Evolutionary conservation across 2,329 filamentous ascomycete genomes (phyloP), one percentile per base, ranked within the genome.

Genomic region (Aureobasidium sp.): DNA sequence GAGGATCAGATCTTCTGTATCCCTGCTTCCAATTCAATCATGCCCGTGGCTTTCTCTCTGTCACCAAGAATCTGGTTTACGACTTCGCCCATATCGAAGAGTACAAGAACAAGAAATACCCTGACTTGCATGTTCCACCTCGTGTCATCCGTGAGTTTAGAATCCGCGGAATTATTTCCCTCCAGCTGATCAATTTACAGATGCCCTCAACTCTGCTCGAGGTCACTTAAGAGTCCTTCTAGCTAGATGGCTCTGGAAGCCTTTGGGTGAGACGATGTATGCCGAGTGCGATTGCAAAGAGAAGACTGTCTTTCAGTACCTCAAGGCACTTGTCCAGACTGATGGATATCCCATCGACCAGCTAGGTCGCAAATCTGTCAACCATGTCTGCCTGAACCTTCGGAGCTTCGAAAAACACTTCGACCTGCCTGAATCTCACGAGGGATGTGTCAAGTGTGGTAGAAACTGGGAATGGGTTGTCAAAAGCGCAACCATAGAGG

Each of bases 21-120:
- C 72, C 72, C 0, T 69, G 67, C 59, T 66, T 67, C 30, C 37
- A 63, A 2, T 73, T 74, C 65, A 66, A 72, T 32, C 65, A 72
- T 59, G 67, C 67, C 7, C n/a, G 59, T 3, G 72, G 67, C 2
- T 74, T 73, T 42, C 63, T 64, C 0, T 49, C 50, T 0, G 64
- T 67, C 3, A 74, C 71, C 0, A 70, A 68, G 62, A 69, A 62
- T n/a, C 65, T 74, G 1, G 72, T 67, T 2, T 74, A 75, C 66
- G 63, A 72, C 39, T 16, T 47, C 25, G 1, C 27, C 36, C 41
- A 45, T 13, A 47, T 47, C 41, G 3, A 47, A 5, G 53, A 57
- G 37, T 5, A 21, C 50, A 42, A 32, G 27, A 32, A 13, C 29
- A 5, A 27, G 10, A 15, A 42, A 2, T 13, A 57, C 13, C 44